Evolutionary conservation across 768 basidiomycete species (phyloP), one percentile per base, ranked within the genome.

Genomic region (Tylopilus cervinicoccineus): DNA sequence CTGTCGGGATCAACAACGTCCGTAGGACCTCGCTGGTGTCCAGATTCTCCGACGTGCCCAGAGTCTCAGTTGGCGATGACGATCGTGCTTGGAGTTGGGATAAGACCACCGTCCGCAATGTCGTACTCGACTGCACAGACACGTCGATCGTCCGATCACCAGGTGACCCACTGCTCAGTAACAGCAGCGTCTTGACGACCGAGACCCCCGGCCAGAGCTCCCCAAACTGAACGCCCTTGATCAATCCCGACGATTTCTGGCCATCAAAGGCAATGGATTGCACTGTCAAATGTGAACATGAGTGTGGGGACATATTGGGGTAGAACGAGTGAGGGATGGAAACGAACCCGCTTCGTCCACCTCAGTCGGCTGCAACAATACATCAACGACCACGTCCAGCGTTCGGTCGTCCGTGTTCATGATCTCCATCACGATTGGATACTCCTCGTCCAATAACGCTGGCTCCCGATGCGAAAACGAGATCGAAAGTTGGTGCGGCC

Each of bases 141-240:
- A 95, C 71, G 60, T 96, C 93, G 45, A 96, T 65, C 37, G 81
- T 75, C 37, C 92, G 78, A 44, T 87, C 80, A 2, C 87, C 89
- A 1, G 78, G 70, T 2, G 76, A 77, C 13, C 89, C 85, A 0
- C 74, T 72, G 55, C 77, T 82, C 33, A 72, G 66, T 29, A 95
- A 70, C 56, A 76, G 72, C 31, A 97, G 61, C 9, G 80, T 84
- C 63, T 86, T 90, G 40, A 74, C 54, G 3, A 71, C 71, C 29
- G 72, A 78, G 1, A 71, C 73, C 2, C 85, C 84, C 0, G 88
- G 80, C 2, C 70, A 54, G 17, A 95, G 63, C 2, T 67, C 61
- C 13, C 92, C 91, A 48, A 91, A 77, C 6, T 73, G 62, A 37
- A 93, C 67, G 17, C 83, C 86, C 59, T 88, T 88, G 68, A 93